Evolutionary conservation across 495 filamentous ascomycete genomes (phyloP).

Genomic region (Margaritispora aquatica): DNA sequence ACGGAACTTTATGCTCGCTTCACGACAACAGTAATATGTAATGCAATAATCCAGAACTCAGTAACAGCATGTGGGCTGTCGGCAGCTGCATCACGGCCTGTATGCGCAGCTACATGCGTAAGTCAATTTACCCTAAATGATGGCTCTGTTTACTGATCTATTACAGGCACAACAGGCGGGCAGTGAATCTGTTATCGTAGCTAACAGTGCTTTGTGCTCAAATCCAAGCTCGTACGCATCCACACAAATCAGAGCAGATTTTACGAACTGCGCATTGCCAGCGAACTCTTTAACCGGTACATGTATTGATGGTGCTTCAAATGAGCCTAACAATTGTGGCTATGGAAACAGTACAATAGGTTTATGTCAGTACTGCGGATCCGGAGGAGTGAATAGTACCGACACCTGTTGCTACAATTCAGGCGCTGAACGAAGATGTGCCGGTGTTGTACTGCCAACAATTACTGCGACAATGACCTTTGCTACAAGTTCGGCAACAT

Average conservation of each 20-base stretch:
- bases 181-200: constrained; percentile 77
- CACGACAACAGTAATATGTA: constrained; percentile 89
- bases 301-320: constrained; percentile 71
- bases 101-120: constrained; percentile 91
- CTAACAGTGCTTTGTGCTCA: constrained; percentile 68
- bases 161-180: constrained; percentile 70
- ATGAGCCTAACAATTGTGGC: constrained; percentile 86
- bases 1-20: constrained; percentile 87
- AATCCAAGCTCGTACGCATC: constrained; percentile 56
- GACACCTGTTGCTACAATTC: constrained; percentile 92
- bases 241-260: constrained; percentile 82
- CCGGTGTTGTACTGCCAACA: constrained; percentile 65
- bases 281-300: constrained; percentile 63
- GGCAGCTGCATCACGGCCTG: constrained; percentile 55
- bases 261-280: constrained; percentile 81
- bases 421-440: constrained; percentile 63
- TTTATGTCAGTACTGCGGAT: constrained; percentile 79
- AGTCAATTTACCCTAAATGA: constrained; percentile 23
- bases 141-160: constrained; percentile 22
- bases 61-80: constrained; percentile 62
- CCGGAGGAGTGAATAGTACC: constrained; percentile 79
- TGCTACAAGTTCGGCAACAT: constrained; percentile 40
- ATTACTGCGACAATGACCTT: constrained; percentile 67
- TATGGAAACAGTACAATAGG: constrained; percentile 75
- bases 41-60: constrained; percentile 90